These are phyloP conservation scores for Gelatoporia subvermispora DNA, from an alignment of 768 basidiomycete species.

Conservation along the genomic window DNA sequence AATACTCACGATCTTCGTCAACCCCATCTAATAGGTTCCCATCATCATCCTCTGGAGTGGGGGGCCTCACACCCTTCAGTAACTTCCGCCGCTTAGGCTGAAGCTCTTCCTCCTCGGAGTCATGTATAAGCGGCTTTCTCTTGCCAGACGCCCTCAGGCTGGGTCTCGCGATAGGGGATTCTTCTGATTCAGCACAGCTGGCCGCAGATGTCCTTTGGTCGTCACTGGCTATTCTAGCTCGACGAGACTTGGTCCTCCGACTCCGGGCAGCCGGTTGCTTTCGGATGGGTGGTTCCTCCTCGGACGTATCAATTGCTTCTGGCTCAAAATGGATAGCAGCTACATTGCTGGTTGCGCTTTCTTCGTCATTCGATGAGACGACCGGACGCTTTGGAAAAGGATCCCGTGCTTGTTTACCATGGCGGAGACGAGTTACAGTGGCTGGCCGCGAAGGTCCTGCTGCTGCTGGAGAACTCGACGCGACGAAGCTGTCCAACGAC, in stretches of 20 bases:
- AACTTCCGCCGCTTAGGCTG: slow-evolving; percentile 36
- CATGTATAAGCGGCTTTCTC: slow-evolving; percentile 14
- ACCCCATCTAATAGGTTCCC: slow-evolving; percentile 45
- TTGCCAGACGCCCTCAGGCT: slow-evolving; percentile 15
- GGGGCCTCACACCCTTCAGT: slow-evolving; percentile 38
- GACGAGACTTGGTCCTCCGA: slow-evolving; percentile 10
- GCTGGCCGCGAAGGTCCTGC: too few relatives aligned
- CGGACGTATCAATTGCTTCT: slow-evolving; percentile 13
- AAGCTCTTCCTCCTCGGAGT: slow-evolving; percentile 33
- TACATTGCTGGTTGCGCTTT: slow-evolving; percentile 39
- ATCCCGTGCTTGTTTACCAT: neutral
- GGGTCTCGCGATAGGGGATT: slow-evolving; percentile 6
- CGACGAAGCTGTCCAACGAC: slow-evolving; percentile 34
- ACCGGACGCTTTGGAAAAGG: slow-evolving; percentile 1
- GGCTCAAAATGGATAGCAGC: slow-evolving; percentile 49
- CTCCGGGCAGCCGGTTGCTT: slow-evolving; percentile 11
- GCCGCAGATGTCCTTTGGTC: slow-evolving; percentile 5
- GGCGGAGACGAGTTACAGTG: too few relatives aligned
- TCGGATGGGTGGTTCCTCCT: slow-evolving; percentile 22
- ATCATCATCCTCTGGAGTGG: slow-evolving; percentile 35
- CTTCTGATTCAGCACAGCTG: slow-evolving; percentile 2
- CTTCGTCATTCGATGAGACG: neutral
- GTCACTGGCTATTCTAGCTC: slow-evolving; percentile 13
- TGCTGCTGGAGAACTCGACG: slow-evolving; percentile 23
- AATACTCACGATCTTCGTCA: slow-evolving; percentile 50